Base-by-base conservation (phyloP, 495 filamentous ascomycete species). In the Podospora pseudoanserina region DNA sequence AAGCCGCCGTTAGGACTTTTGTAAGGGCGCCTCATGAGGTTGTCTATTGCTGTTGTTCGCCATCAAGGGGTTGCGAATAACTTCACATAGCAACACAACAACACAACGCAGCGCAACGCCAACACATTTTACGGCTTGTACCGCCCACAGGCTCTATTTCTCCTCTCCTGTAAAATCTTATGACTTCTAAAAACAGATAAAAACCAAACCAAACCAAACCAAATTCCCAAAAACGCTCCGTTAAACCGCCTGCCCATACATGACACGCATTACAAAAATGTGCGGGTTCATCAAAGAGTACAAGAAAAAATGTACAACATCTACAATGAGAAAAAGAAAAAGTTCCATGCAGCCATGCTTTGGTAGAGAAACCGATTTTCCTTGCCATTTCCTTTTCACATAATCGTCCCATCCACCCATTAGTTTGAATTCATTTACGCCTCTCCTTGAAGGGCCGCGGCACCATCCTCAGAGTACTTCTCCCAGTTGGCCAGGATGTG, bases 401-500 rank as follows among this genome's bases (percentile, higher is more conserved):
- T 49, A 18, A 49, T 32, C 39, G 15, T 49, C 39, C 39, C 39
- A 49, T 49, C 39, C 39, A 49, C 39, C 39, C 39, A 49, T 49
- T 49, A 49, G 39, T 49, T 49, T 49, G 13, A 9, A 16, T 13
- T 49, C 39, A 13, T 49, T 49, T 49, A 49, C 5, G 39, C 39
- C 39, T 49, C 39, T 18, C 20, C 60, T 7, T 19, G n/a, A 58
- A 39, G 20, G 6, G 62, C 54, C 5, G 9, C 54, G n/a, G 60
- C 60, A 49, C 71, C 64, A 55, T 77, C 77, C 23, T 74, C 72
- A 68, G 78, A 76, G 73, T 88, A 89, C 72, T 86, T 88, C 27
- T 89, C 87, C 87, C 87, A 90, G 79, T 97, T 97, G 57, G 92
- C 92, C 74, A 99, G 78, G 70, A 99, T 90, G 68, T 91, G 85